Evolutionary conservation across 805 yeast species (phyloP).

Genomic region (Zygosaccharomyces rouxii): DNA sequence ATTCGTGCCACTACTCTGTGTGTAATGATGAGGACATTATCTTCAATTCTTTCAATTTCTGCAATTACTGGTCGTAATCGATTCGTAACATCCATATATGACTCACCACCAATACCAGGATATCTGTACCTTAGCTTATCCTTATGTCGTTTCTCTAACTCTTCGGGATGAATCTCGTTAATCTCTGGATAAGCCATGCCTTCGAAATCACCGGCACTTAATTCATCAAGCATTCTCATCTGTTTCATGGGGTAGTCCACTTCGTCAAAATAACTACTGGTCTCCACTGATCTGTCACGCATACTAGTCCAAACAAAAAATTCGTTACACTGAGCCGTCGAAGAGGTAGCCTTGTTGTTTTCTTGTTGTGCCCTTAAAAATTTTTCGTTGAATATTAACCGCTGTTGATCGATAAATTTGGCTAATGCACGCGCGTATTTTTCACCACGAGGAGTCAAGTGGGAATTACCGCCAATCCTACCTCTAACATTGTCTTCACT

Average conservation of each 20-base stretch:
- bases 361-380: slow-evolving; percentile 32
- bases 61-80: slow-evolving; percentile 85
- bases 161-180: slow-evolving; percentile 64
- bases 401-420: slow-evolving; percentile 66
- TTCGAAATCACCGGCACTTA: slow-evolving; percentile 89
- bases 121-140: slow-evolving; percentile 84
- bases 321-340: slow-evolving; percentile 42
- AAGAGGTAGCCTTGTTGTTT: slow-evolving; percentile 22
- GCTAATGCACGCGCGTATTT: slow-evolving; percentile 70
- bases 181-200: slow-evolving; percentile 91
- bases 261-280: slow-evolving; percentile 73
- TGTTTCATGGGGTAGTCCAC: slow-evolving; percentile 72
- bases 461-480: slow-evolving; percentile 87
- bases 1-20: slow-evolving; percentile 91
- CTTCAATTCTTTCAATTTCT: slow-evolving; percentile 87
- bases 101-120: slow-evolving; percentile 97
- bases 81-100: slow-evolving; percentile 88
- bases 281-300: slow-evolving; percentile 72
- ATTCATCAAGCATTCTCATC: slow-evolving; percentile 88
- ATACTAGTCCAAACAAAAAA: slow-evolving; percentile 93
- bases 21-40: slow-evolving; percentile 75
- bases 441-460: slow-evolving; percentile 70
- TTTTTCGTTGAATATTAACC: slow-evolving; percentile 58
- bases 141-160: slow-evolving; percentile 67
- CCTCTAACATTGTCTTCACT: slow-evolving; percentile 81